phyloP scores from a whole-genome alignment of 169 alveolate species.

The Theileria parva region DNA sequence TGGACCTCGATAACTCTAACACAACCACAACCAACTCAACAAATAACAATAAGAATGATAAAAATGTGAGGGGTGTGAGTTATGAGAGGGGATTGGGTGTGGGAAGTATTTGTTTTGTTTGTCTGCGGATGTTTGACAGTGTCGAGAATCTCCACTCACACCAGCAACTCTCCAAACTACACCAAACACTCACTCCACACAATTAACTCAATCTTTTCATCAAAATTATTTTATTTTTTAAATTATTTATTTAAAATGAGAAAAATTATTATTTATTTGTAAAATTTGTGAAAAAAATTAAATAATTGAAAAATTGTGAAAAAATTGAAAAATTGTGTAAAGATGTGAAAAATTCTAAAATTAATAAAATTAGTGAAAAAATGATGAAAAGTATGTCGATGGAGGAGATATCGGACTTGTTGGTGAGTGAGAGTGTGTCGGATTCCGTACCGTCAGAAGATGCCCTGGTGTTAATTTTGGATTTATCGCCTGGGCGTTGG shows the following conservation, averaged over 20 bases:
- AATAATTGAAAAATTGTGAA: background rate
- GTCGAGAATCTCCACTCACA: constrained; percentile 66
- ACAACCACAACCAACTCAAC: background rate
- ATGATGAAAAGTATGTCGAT: background rate
- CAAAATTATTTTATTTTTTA: background rate
- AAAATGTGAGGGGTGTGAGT: background rate
- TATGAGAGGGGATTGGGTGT: background rate
- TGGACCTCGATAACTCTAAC: constrained; percentile 24
- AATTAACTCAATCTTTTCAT: background rate
- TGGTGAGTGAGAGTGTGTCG: background rate
- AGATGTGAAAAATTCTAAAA: background rate
- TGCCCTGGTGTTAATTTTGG: constrained; percentile 55
- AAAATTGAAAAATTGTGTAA: background rate
- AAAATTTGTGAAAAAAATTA: background rate
- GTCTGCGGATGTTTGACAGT: constrained; percentile 67
- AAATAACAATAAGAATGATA: background rate
- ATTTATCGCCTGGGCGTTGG: constrained; percentile 62
- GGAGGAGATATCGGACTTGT: background rate
- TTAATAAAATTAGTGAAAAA: too few relatives aligned
- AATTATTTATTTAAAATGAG: background rate
- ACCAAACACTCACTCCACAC: constrained; percentile 47
- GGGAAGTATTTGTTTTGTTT: constrained; percentile 63
- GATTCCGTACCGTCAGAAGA: constrained; percentile 7
- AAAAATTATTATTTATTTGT: too few relatives aligned
- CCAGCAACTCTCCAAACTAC: constrained; percentile 66